These are phyloP conservation scores for Quercus gilva DNA, from an alignment of 306 rosid genomes.

Conservation along the genomic window DNA sequence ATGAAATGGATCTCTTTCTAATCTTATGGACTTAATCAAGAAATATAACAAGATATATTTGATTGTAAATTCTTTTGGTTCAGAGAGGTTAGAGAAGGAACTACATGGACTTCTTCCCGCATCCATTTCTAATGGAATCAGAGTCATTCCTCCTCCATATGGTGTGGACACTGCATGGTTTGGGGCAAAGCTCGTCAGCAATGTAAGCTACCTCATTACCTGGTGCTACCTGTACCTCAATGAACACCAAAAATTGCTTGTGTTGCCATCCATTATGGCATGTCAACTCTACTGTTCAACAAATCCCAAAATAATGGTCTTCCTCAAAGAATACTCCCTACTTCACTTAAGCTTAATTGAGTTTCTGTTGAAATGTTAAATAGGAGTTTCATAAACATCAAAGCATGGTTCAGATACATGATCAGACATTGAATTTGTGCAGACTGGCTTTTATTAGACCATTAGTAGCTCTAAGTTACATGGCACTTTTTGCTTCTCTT, in stretches of 20 bases:
- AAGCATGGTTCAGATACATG: neutral
- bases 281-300: slow-evolving; percentile 1
- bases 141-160: slow-evolving; percentile 73
- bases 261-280: neutral
- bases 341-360: neutral
- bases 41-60: neutral
- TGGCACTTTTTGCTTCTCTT: neutral
- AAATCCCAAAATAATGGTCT: slow-evolving; percentile 2
- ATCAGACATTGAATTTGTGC: neutral
- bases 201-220: slow-evolving; percentile 43
- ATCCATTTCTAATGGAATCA: slow-evolving; percentile 46
- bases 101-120: slow-evolving; percentile 60
- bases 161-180: slow-evolving; percentile 87
- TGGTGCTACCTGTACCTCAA: neutral
- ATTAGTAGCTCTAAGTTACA: neutral
- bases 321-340: neutral
- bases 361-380: neutral
- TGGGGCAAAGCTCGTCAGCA: slow-evolving; percentile 82
- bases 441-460: neutral
- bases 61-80: slow-evolving; percentile 19
- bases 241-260: slow-evolving; percentile 8
- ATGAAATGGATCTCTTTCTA: slow-evolving; percentile 8
- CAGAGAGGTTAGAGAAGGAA: slow-evolving; percentile 79
- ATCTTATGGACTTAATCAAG: neutral
- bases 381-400: neutral